A percentile compares a stretch with the other conserved stretches of the same genome.
phyloP scores from a whole-genome alignment of 192 early-diverging fungal species.

The Umbelopsis sp. region DNA sequence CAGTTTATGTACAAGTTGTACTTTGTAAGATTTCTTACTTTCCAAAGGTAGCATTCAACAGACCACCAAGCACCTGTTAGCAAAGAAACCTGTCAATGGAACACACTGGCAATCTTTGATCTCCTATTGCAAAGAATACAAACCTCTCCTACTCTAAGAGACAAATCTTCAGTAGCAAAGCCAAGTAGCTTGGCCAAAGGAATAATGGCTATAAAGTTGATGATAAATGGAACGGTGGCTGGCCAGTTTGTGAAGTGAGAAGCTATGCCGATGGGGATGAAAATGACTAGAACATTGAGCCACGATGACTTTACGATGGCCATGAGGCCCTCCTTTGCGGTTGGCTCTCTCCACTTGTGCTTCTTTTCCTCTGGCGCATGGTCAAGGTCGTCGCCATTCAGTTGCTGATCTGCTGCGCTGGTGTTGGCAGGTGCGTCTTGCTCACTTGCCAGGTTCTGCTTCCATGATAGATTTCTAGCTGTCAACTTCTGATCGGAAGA shows the following conservation, averaged over 20 bases:
- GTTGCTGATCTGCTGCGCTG: not conserved
- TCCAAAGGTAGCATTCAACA: constrained; percentile 74
- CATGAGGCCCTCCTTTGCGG: constrained; percentile 16
- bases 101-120: not conserved
- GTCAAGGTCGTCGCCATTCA: not conserved
- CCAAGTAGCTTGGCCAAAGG: constrained; percentile 89
- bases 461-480: constrained; percentile 17
- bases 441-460: not conserved
- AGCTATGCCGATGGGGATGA: constrained; percentile 81
- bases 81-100: not conserved
- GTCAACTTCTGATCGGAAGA: constrained; percentile 3
- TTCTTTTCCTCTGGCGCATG: not conserved
- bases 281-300: constrained; percentile 72
- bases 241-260: constrained; percentile 67
- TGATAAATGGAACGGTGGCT: constrained; percentile 66
- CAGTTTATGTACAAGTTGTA: not conserved
- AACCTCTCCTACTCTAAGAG: constrained; percentile 66
- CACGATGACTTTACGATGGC: constrained; percentile 47
- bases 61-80: constrained; percentile 72
- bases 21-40: not conserved
- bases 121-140: not conserved
- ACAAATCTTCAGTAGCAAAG: constrained; percentile 85
- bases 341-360: not conserved
- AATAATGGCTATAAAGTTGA: constrained; percentile 90
- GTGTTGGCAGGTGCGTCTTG: not conserved